Evolutionary conservation across 495 filamentous ascomycete genomes (phyloP).

Genomic region (Hypoxylon perforatum): DNA sequence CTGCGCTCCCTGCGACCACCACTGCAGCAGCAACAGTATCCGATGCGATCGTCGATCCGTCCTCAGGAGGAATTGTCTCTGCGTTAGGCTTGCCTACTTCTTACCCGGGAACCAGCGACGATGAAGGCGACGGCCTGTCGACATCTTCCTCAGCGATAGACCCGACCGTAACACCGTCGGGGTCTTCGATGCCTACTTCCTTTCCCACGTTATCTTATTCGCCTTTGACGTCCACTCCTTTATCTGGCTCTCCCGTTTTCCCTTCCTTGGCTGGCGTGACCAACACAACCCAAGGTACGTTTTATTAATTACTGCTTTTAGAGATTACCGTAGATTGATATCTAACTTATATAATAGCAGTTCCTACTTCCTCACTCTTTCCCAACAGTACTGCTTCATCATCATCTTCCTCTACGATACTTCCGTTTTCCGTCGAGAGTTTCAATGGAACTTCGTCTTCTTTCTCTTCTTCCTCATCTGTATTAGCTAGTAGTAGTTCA

Average conservation of each 20-base stretch:
- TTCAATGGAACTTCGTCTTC: slow-evolving; percentile 30
- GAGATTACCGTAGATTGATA: neutral
- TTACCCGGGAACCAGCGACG: slow-evolving; percentile 29
- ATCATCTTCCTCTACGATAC: slow-evolving; percentile 37
- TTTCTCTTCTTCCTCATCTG: slow-evolving; percentile 24
- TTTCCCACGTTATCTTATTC: slow-evolving; percentile 49
- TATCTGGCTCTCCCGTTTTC: slow-evolving; percentile 54
- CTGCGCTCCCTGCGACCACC: slow-evolving; percentile 17
- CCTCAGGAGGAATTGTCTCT: slow-evolving; percentile 23
- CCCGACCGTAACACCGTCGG: slow-evolving; percentile 48
- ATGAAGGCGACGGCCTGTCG: slow-evolving; percentile 39
- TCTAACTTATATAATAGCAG: slow-evolving; percentile 37
- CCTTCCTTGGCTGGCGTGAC: slow-evolving; percentile 52
- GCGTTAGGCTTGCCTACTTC: slow-evolving; percentile 17
- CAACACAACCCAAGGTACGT: slow-evolving; percentile 58
- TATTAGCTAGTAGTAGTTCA: slow-evolving; percentile 41
- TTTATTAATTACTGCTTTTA: neutral
- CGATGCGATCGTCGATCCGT: slow-evolving; percentile 16
- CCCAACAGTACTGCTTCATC: slow-evolving; percentile 52
- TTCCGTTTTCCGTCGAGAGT: slow-evolving; percentile 38
- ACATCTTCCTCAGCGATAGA: slow-evolving; percentile 41
- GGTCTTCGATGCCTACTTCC: slow-evolving; percentile 49
- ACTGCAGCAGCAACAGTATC: too few species aligned
- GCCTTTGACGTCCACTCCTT: slow-evolving; percentile 63
- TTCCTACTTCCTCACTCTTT: slow-evolving; percentile 51